Evolutionary conservation across 805 yeast genomes (phyloP).

Genomic region (Candida silvatica): DNA sequence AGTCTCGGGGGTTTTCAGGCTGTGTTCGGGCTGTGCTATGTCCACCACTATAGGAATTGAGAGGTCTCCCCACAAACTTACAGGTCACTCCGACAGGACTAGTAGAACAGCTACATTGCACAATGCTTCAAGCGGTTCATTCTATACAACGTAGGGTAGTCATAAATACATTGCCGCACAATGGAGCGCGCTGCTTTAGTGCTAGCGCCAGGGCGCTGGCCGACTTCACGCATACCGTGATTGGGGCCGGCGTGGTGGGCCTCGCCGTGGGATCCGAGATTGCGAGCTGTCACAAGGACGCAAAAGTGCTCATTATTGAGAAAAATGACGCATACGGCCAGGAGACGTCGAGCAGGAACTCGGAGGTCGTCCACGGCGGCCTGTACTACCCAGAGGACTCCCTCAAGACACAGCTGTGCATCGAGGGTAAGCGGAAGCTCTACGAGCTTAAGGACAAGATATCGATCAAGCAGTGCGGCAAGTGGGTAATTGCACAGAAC

Average conservation of each 20-base stretch:
- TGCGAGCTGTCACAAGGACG: conserved; percentile 25
- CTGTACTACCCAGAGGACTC: conserved; percentile 67
- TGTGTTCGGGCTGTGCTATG: no score
- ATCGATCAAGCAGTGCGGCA: conserved; percentile 59
- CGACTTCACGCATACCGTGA: conserved; percentile 13
- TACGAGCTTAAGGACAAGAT: conserved; percentile 50
- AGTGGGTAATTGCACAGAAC: conserved; percentile 82
- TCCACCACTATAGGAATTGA: no score
- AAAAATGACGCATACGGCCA: conserved; percentile 57
- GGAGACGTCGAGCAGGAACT: conserved; percentile 84
- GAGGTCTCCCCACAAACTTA: no score
- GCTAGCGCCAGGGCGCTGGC: conserved; percentile 2
- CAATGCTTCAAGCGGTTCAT: no score
- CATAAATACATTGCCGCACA: no score
- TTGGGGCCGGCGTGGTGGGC: conserved; percentile 15
- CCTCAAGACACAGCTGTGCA: conserved; percentile 61
- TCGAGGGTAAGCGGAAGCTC: conserved; percentile 63
- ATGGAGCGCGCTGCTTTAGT: no score
- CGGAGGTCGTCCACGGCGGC: conserved; percentile 92
- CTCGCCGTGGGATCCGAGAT: conserved; percentile 67
- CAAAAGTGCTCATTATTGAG: conserved; percentile 58
- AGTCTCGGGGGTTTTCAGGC: no score
- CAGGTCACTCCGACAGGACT: no score
- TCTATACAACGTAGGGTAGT: no score
- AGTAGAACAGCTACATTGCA: no score